Conservation (phyloP, 2,329 filamentous ascomycete species). For the Albophoma yamanashiensis region DNA sequence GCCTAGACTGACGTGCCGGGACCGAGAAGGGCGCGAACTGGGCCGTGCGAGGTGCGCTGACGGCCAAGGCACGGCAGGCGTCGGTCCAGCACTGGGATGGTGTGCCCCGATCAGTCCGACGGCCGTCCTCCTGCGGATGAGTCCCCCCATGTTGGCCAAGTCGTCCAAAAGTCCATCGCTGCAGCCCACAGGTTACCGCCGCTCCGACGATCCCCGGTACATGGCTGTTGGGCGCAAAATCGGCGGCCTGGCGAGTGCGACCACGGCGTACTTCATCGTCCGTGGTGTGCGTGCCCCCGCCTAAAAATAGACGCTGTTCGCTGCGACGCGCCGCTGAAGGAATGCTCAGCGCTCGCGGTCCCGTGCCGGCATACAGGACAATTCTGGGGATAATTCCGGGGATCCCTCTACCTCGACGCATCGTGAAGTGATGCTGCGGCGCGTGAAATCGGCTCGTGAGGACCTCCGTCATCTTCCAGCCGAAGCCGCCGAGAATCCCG, state of each 20-base stretch:
- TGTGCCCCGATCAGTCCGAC: neutral
- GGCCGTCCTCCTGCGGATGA: neutral
- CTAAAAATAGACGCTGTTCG: neutral
- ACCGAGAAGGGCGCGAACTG: neutral
- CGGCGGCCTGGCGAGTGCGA: neutral
- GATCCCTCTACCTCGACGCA: neutral
- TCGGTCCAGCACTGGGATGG: neutral
- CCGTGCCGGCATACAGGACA: neutral
- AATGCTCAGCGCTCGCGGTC: neutral
- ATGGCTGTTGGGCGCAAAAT: neutral
- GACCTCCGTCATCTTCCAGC: neutral
- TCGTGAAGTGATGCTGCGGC: neutral
- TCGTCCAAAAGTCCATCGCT: slow-evolving; percentile 1
- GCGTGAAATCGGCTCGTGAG: neutral
- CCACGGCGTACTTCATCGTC: neutral
- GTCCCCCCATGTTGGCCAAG: neutral
- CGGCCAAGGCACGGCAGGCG: neutral
- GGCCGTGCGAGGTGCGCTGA: neutral
- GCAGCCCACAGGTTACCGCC: neutral
- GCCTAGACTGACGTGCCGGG: neutral
- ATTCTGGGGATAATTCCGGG: neutral
- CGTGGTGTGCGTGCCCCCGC: neutral
- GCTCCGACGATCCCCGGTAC: slow-evolving; percentile 1
- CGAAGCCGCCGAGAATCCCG: neutral
- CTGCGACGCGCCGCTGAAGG: neutral